phyloP scores from a whole-genome alignment of 148 eudicot genomes.

The Diospyros lotus region DNA sequence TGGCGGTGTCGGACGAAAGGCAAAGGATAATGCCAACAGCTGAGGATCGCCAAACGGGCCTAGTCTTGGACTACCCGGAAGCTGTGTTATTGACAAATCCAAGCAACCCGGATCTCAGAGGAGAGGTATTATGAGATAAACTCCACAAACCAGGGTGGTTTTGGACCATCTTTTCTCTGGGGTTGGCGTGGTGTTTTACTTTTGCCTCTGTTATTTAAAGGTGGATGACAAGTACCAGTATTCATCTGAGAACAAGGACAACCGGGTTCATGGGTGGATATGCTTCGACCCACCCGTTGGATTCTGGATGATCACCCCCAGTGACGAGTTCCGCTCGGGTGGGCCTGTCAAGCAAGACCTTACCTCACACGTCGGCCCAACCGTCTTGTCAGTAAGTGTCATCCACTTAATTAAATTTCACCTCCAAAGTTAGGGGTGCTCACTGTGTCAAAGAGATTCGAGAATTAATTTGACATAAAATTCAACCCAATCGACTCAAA shows the following conservation, averaged over 20 bases:
- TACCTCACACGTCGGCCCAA: slow-evolving; percentile 62
- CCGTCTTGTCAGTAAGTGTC: slow-evolving; percentile 44
- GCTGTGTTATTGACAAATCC: slow-evolving; percentile 59
- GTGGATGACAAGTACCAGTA: slow-evolving; percentile 72
- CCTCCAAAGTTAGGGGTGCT: too few relatives aligned
- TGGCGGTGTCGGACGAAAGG: slow-evolving; percentile 61
- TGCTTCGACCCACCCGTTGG: slow-evolving; percentile 33
- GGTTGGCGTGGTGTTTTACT: too few relatives aligned
- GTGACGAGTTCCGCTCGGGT: slow-evolving; percentile 51
- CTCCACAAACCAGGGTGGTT: too few relatives aligned
- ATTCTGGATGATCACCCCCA: slow-evolving; percentile 62
- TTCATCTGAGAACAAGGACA: slow-evolving; percentile 50
- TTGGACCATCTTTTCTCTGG: too few relatives aligned
- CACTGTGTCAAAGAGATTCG: too few relatives aligned
- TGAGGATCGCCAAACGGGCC: slow-evolving; percentile 38
- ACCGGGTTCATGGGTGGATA: slow-evolving; percentile 67
- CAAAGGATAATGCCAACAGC: slow-evolving; percentile 66
- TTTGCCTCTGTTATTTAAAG: slow-evolving; percentile 23
- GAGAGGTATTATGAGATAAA: too few relatives aligned
- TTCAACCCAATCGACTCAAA: too few relatives aligned
- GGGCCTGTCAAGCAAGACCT: slow-evolving; percentile 74
- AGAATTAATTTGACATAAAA: too few relatives aligned
- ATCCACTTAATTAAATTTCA: too few relatives aligned
- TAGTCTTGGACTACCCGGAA: slow-evolving; percentile 49
- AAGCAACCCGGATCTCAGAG: slow-evolving; percentile 27